Conservation (phyloP, 345 rosid genomes). For the Populus alba region DNA sequence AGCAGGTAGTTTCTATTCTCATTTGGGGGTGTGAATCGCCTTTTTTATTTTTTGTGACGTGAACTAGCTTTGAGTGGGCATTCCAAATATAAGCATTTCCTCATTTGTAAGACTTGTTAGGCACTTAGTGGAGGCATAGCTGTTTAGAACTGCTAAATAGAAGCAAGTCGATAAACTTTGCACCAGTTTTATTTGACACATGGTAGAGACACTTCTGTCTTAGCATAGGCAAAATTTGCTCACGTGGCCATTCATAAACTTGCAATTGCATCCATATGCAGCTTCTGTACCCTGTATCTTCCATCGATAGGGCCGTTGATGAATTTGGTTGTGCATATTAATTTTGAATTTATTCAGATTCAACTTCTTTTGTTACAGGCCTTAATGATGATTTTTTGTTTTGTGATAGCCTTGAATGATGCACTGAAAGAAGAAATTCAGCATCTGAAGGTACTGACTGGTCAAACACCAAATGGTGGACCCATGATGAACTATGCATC, state of each 20-base stretch:
- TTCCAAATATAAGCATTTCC: neutral
- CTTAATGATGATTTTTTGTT: neutral
- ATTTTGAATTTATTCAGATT: neutral
- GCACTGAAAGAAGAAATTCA: conserved; percentile 91
- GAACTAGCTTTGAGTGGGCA: neutral
- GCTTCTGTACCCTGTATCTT: too few relatives aligned
- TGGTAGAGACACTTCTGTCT: neutral
- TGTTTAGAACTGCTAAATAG: neutral
- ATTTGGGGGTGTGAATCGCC: neutral
- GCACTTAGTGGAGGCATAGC: neutral
- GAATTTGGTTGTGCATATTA: neutral
- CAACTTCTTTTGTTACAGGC: neutral
- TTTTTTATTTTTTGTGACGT: neutral
- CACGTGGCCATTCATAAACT: neutral
- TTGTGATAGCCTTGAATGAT: conserved; percentile 66
- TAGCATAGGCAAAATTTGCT: neutral
- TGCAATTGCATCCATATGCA: too few relatives aligned
- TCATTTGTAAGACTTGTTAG: neutral
- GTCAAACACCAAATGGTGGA: conserved; percentile 68
- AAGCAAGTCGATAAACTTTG: neutral
- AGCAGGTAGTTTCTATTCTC: neutral
- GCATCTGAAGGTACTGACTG: conserved; percentile 81
- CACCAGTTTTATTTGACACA: neutral
- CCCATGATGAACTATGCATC: conserved; percentile 58
- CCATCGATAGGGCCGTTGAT: neutral